Base-by-base conservation (phyloP, 176 grass and related monocot genomes). In the Coix lacrymajobi region DNA sequence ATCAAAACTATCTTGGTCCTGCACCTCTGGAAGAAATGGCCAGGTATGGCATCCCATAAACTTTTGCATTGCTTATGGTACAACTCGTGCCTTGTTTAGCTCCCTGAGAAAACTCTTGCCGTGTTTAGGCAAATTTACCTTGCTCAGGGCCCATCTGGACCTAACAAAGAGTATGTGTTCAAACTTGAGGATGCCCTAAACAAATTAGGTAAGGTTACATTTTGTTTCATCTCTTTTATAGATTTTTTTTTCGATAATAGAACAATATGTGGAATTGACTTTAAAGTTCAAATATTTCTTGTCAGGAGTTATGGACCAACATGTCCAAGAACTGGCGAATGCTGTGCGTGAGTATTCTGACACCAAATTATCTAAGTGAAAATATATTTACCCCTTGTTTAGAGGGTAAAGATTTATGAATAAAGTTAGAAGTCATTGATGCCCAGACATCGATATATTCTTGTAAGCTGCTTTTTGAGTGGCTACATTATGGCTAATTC, bases 131-230 rank as follows among this genome's bases (percentile, higher is more conserved):
- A 95, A 95, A 98, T 98, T 69, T 84, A 85, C 58, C 76, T 85
- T 5, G 96, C 96, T 36, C 63, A 90, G 76, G 93, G 96, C 9
- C 96, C 96, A 43, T 83, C 80, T 65, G 96, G 96, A 93, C 96
- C 93, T 61, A 98, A 98, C 49, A 95, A 62, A 86, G 92, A 95
- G 67, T 98, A 98, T 66, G 8, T 98, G 79, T 95, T 95, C 91
- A 92, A 88, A 65, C 88, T 98, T 2, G 91, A 98, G 77, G 89
- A 93, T 28, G 84, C 87, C 2, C 79, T 98, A 38, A 81, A 88
- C 43, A 88, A 93, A 84, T 82, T 98, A 71, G 96, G 96, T 95
- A 73, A 84, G 71, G 36, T 78, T 43, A 13, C 11, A 25, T n/a
- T 41, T 5, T 5, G 0, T 68, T 76, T 1, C 26, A 19, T 73